These are phyloP conservation scores for Evernia prunastri DNA, from an alignment of 495 filamentous ascomycete species.

Conservation along the genomic window DNA sequence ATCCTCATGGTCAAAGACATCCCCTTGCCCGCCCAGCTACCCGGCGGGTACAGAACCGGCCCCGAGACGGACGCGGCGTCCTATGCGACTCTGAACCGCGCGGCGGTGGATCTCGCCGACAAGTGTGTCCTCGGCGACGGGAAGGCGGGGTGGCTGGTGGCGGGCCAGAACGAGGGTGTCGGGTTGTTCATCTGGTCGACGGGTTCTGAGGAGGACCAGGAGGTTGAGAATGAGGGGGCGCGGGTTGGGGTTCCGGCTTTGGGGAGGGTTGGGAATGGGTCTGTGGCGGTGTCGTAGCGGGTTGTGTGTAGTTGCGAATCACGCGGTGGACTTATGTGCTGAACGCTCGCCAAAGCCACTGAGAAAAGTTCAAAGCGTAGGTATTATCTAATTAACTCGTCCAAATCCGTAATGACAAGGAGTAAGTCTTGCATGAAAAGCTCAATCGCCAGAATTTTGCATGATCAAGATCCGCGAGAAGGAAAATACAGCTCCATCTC, in stretches of 20 bases:
- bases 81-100: background rate
- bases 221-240: background rate
- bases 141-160: background rate
- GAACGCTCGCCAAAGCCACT: background rate
- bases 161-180: background rate
- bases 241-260: background rate
- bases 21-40: background rate
- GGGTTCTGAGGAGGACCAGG: background rate
- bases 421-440: too few relatives aligned
- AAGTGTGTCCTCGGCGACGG: background rate
- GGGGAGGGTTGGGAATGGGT: too few relatives aligned
- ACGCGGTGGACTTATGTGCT: background rate
- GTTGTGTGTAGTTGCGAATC: background rate
- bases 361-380: too few relatives aligned
- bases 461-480: too few relatives aligned
- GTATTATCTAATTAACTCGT: too few relatives aligned
- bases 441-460: too few relatives aligned
- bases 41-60: background rate
- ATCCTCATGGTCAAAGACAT: background rate
- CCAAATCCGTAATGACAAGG: too few relatives aligned
- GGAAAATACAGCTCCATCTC: too few relatives aligned
- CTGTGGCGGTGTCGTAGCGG: background rate
- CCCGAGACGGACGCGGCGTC: background rate
- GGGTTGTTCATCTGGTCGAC: background rate
- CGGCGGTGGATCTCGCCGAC: background rate